Conservation (phyloP, 208 protist genomes). For the Trypanosoma rangeli region DNA sequence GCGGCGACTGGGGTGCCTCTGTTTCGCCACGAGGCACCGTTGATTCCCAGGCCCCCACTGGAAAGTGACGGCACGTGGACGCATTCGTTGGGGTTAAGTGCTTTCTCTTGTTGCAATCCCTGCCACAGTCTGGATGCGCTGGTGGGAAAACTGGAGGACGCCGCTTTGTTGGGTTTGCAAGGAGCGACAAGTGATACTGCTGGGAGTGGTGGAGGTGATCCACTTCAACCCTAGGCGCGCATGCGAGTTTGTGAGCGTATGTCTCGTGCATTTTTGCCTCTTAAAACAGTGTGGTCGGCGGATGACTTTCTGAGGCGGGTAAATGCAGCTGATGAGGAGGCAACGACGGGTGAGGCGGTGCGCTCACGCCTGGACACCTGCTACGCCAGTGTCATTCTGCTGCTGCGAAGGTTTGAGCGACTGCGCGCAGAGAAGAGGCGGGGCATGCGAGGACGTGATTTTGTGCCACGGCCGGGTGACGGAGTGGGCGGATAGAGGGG, state of each 20-base stretch:
- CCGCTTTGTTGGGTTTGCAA: background rate
- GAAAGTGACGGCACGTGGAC: background rate
- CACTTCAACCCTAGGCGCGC: background rate
- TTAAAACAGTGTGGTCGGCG: conserved; percentile 19
- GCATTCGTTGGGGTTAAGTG: background rate
- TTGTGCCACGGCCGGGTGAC: background rate
- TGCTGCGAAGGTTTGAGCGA: conserved; percentile 17
- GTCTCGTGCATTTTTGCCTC: conserved; percentile 10
- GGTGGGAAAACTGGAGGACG: conserved; percentile 5
- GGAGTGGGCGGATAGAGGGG: background rate
- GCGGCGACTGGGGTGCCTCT: background rate
- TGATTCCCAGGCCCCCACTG: background rate
- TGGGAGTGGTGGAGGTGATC: background rate
- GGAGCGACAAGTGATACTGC: background rate
- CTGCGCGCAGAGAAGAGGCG: conserved; percentile 14
- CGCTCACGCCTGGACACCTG: conserved; percentile 22
- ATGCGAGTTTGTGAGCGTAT: conserved; percentile 18
- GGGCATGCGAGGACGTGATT: background rate
- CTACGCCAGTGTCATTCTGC: conserved; percentile 22
- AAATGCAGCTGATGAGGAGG: background rate
- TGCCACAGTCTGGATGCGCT: conserved; percentile 12
- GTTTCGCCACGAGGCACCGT: conserved; percentile 14
- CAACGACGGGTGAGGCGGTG: background rate
- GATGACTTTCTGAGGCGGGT: background rate
- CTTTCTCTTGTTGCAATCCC: conserved; percentile 9